Base-by-base conservation (phyloP, 495 filamentous ascomycete genomes). In the Hyphodiscus hymeniophilus region DNA sequence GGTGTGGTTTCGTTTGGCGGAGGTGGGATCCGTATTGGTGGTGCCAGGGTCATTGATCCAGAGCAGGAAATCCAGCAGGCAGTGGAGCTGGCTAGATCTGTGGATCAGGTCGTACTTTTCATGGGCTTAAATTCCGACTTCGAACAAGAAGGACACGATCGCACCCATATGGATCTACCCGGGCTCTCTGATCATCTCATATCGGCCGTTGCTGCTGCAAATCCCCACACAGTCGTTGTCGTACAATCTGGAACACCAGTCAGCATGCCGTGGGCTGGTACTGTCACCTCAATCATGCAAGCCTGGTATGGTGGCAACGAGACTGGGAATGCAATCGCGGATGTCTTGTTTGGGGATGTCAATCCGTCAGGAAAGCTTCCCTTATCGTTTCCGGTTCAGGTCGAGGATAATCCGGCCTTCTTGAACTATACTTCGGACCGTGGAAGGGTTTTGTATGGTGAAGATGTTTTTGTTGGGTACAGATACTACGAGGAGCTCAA, bases 211-310 rank as follows among this genome's bases (percentile, higher is more conserved):
- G 75, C 86, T 2, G 70, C 75, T 18, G 59, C 75, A 51, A 94
- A 85, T 70, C 80, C 85, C 69, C 92, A 94, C 73, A 95, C 88
- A 18, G 80, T 97, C 40, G 85, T 97, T 12, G 76, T 96, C 43
- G 82, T 96, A 53, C 89, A 96, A 65, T 42, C 44, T 21, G 84
- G 84, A 15, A 81, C 81, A 0, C 83, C 84, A 0, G 79, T 88
- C 23, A 74, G 72, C 22, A 85, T 87, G 83, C 82, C 81, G 0
- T 87, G 84, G 84, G 67, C 68, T 1, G 45, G 63, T 20, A 64
- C 76, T 17, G 73, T 77, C 22, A 64, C 71, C 23, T 68, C 76
- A 15, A 52, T 83, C 3, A 40, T 80, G 5, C 74, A 79, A 30
- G 79, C 79, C 23, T 82, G 78, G 79, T 83, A 79, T 47, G 75